Evolutionary conservation across 2,329 filamentous ascomycete species (phyloP).

Genomic region (Colletotrichum endophyticum): DNA sequence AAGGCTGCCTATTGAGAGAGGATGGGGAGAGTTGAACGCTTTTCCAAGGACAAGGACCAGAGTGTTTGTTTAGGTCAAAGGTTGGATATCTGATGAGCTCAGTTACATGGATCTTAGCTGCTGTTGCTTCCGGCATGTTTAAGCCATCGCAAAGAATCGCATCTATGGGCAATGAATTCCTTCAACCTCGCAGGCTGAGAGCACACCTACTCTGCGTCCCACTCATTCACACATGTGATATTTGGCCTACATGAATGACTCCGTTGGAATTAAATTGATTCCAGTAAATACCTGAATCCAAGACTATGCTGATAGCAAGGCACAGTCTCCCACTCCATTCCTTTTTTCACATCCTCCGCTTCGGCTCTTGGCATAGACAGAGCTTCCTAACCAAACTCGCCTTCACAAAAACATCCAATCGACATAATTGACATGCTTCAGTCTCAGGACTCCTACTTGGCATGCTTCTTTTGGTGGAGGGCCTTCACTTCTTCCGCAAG

Average conservation of each 20-base stretch:
- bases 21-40: neutral
- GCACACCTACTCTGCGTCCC: neutral
- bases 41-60: neutral
- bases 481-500: constrained; percentile 32
- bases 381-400: neutral
- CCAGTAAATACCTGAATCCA: neutral
- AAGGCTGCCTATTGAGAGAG: neutral
- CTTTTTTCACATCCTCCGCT: neutral
- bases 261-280: neutral
- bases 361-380: neutral
- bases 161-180: neutral
- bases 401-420: neutral
- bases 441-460: neutral
- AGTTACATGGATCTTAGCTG: neutral
- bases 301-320: neutral
- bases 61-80: neutral
- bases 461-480: constrained; percentile 24
- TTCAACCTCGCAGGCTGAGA: neutral
- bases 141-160: neutral
- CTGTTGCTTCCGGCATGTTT: neutral
- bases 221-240: neutral
- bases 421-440: neutral
- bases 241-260: neutral
- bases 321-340: neutral
- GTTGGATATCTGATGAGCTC: neutral